Evolutionary conservation across 176 grass and related monocot species (phyloP).

Genomic region (Zea luxurians): DNA sequence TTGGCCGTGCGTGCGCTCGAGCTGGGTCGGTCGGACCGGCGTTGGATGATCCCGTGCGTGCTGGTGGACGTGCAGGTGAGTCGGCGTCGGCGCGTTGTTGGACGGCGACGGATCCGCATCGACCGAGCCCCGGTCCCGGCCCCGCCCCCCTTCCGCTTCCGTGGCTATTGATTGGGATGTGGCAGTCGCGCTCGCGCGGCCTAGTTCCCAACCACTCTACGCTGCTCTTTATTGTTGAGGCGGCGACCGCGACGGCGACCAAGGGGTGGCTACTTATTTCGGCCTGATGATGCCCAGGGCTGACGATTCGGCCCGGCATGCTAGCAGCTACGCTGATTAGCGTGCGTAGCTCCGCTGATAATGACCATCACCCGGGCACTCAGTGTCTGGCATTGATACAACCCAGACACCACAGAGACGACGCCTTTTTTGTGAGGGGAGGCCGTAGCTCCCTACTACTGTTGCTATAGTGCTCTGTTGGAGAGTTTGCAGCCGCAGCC

Average conservation of each 20-base stretch:
- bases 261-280: background rate
- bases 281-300: too few species aligned
- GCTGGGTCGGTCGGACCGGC: too few species aligned
- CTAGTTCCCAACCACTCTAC: conserved; percentile 31
- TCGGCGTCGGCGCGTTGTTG: background rate
- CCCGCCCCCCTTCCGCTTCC: background rate
- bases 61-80: background rate
- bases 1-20: background rate
- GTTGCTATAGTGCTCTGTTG: too few species aligned
- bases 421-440: too few species aligned
- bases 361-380: too few species aligned
- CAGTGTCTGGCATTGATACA: too few species aligned
- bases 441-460: too few species aligned
- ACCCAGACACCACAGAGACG: too few species aligned
- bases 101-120: background rate
- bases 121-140: background rate
- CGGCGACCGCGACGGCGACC: background rate
- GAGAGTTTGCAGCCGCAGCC: too few species aligned
- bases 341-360: too few species aligned
- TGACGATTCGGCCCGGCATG: too few species aligned
- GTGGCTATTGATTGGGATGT: conserved; percentile 32
- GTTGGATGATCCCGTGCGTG: background rate
- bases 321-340: too few species aligned
- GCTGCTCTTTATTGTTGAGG: conserved; percentile 42
- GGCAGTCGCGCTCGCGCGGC: background rate